Evolutionary conservation across 768 basidiomycete genomes (phyloP).

Genomic region (Hortiboletus flavorubellus): DNA sequence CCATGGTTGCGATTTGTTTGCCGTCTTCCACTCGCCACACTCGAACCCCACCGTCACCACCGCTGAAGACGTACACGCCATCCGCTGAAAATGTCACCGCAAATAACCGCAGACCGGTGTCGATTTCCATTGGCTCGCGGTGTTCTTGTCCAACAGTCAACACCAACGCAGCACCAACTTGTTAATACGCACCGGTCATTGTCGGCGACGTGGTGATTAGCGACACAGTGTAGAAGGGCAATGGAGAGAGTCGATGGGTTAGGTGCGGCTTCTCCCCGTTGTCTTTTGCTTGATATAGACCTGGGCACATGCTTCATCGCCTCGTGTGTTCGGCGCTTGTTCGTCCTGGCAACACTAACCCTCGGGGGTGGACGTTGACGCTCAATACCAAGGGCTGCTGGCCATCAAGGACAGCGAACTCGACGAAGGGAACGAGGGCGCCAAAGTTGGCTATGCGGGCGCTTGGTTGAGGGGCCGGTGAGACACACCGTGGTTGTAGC

Average conservation of each 20-base stretch:
- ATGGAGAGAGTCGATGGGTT: background rate
- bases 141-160: background rate
- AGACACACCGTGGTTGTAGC: background rate
- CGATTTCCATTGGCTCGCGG: background rate
- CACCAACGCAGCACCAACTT: background rate
- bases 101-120: background rate
- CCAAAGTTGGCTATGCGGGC: slow-evolving; percentile 93
- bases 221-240: background rate
- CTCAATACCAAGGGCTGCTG: slow-evolving; percentile 66
- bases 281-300: too few species aligned
- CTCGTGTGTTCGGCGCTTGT: too few species aligned
- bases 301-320: too few species aligned
- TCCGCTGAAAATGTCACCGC: background rate
- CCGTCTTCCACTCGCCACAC: background rate
- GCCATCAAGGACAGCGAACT: slow-evolving; percentile 75
- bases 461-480: slow-evolving; percentile 91
- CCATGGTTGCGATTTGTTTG: background rate
- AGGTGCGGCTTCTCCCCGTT: background rate
- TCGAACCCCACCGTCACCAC: background rate
- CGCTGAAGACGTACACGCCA: background rate
- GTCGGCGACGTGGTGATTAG: background rate
- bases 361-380: slow-evolving; percentile 59
- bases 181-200: background rate
- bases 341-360: slow-evolving; percentile 41
- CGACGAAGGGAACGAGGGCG: slow-evolving; percentile 82